Evolutionary conservation across 2,329 filamentous ascomycete genomes (phyloP), one percentile per base, ranked within the genome.

Genomic region (Dactylellina parvicollis): DNA sequence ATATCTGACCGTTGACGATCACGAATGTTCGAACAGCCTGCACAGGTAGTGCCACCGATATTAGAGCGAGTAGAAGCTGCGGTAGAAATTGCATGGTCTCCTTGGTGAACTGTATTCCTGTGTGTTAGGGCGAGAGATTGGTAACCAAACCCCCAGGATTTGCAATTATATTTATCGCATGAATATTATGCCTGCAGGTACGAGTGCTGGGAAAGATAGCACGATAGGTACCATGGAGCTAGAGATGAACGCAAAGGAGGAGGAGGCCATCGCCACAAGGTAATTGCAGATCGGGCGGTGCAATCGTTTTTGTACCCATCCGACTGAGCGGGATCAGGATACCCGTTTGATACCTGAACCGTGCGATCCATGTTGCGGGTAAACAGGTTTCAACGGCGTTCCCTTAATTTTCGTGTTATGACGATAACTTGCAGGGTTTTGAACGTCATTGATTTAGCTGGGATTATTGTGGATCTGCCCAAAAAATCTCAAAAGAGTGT

Each of bases 1-100:
- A 90, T 60, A 91, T 85, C 76, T 91, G 88, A 14, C 89, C 89
- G 76, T 86, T 86, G 20, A 86, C 80, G 56, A 87, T 84, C 18
- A 85, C 86, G 76, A 89, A 89, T 72, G 83, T 82, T 42, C 80
- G 78, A 4, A 81, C 81, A 7, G 76, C 70, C 14, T 77, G 70
- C 14, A 70, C 76, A 38, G 76, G 75, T 22, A 79, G 65, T 12
- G 81, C 75, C n/a, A 81, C 57, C 40, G 77, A 75, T 3, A 36
- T 16, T 46, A 40, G 32, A 16, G 14, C n/a, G 12, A 20, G 26
- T 18, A 36, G 12, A n/a, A 52, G 44, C 4, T 42, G 14, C 4
- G 24, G 32, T 10, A 32, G 0, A n/a, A 4, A 16, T 12, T 38
- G 49, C 57, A 49, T 60, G 10, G 18, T 67, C 2, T 22, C 2